phyloP scores from a whole-genome alignment of 2,329 filamentous ascomycete genomes.

The Botrytis sinoallii region DNA sequence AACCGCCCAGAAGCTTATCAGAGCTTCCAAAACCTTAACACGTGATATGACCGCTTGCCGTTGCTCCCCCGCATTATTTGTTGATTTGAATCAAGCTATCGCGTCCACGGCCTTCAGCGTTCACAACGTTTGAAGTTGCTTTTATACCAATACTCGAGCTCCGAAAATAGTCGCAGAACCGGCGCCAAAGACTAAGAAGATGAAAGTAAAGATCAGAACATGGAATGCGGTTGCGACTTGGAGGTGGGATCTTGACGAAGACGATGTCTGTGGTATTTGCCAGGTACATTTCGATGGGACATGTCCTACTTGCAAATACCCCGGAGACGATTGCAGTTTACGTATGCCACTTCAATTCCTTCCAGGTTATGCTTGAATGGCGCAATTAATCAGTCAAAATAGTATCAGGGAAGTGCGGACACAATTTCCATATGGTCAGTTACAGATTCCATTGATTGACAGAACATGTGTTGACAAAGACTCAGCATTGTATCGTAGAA shows the following conservation, averaged over 20 bases:
- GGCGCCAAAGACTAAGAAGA: conserved; percentile 40
- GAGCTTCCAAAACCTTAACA: neutral
- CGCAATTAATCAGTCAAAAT: neutral
- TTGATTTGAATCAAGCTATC: neutral
- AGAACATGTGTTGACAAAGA: conserved; percentile 9
- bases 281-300: conserved; percentile 97
- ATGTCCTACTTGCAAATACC: conserved; percentile 96
- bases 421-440: conserved; percentile 93
- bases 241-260: conserved; percentile 96
- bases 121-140: neutral
- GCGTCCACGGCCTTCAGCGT: neutral
- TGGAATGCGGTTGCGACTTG: conserved; percentile 96
- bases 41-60: neutral
- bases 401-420: conserved; percentile 96
- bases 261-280: conserved; percentile 98
- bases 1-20: neutral
- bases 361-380: neutral
- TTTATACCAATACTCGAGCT: neutral
- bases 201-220: conserved; percentile 93
- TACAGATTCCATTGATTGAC: neutral
- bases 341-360: conserved; percentile 53
- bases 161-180: neutral
- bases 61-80: neutral
- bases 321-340: conserved; percentile 90
- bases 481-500: conserved; percentile 86